phyloP scores from a whole-genome alignment of 768 basidiomycete genomes.

The Lentinula guzmanii region DNA sequence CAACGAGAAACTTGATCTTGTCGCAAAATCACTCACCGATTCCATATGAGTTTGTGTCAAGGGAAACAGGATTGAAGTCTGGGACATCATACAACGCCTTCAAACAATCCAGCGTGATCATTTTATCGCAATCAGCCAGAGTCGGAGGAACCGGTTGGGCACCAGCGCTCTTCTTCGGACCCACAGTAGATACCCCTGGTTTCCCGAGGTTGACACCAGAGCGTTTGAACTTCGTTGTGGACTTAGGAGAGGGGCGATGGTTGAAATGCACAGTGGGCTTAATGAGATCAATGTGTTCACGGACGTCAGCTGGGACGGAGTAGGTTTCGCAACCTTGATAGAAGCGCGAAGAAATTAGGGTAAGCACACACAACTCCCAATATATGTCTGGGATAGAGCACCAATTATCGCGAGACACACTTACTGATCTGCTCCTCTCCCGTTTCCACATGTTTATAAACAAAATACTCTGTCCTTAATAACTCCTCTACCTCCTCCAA shows the following conservation, averaged over 20 bases:
- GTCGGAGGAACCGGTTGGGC: not conserved
- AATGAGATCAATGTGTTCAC: constrained; percentile 34
- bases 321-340: constrained; percentile 30
- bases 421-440: constrained; percentile 31
- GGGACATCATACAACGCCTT: constrained; percentile 29
- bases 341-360: not conserved
- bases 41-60: constrained; percentile 31
- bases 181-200: constrained; percentile 6
- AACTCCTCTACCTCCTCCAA: constrained; percentile 38
- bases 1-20: not conserved
- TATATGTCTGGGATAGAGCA: not conserved
- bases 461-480: constrained; percentile 33
- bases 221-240: constrained; percentile 7
- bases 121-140: constrained; percentile 25
- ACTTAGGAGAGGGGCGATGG: constrained; percentile 11
- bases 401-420: not conserved
- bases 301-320: constrained; percentile 31
- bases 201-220: constrained; percentile 12
- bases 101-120: constrained; percentile 35
- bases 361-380: not conserved
- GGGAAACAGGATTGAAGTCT: constrained; percentile 19
- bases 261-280: constrained; percentile 39
- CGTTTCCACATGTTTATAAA: constrained; percentile 29
- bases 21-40: constrained; percentile 19
- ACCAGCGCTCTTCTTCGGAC: constrained; percentile 17